Conservation (phyloP, 2,329 filamentous ascomycete species). For the Xylaria sp. region DNA sequence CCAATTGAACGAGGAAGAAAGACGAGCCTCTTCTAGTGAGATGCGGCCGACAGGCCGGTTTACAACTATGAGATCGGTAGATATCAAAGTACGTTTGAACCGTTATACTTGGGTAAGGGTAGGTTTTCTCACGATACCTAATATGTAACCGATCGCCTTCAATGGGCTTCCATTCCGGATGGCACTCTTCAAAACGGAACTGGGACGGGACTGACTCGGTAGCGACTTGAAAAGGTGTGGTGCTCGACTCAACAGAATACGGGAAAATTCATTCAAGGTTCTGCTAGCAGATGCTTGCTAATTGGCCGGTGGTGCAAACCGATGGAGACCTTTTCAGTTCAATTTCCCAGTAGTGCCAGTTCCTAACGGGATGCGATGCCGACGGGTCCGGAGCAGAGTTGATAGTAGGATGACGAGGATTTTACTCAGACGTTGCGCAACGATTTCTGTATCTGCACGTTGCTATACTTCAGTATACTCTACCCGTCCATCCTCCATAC, state of each 20-base stretch:
- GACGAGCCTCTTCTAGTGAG: too few species aligned
- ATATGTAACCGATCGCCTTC: not conserved
- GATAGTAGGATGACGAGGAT: too few species aligned
- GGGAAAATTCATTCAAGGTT: slow-evolving; percentile 16
- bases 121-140: too few species aligned
- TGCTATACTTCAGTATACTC: not conserved
- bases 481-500: not conserved
- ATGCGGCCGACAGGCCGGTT: too few species aligned
- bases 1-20: too few species aligned
- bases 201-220: slow-evolving; percentile 4
- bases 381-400: not conserved
- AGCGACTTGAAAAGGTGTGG: slow-evolving; percentile 1
- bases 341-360: slow-evolving; percentile 11
- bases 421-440: too few species aligned
- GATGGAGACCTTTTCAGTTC: slow-evolving; percentile 8
- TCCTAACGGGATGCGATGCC: not conserved
- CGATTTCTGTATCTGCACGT: too few species aligned
- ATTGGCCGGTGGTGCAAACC: slow-evolving; percentile 11
- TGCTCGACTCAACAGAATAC: slow-evolving; percentile 8
- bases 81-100: too few species aligned
- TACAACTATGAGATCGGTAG: too few species aligned
- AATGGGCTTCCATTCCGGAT: not conserved
- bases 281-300: slow-evolving; percentile 3
- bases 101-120: too few species aligned
- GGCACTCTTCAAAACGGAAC: not conserved